phyloP scores from a whole-genome alignment of 257 asterid genomes.

The Fraxinus quadrangulata region DNA sequence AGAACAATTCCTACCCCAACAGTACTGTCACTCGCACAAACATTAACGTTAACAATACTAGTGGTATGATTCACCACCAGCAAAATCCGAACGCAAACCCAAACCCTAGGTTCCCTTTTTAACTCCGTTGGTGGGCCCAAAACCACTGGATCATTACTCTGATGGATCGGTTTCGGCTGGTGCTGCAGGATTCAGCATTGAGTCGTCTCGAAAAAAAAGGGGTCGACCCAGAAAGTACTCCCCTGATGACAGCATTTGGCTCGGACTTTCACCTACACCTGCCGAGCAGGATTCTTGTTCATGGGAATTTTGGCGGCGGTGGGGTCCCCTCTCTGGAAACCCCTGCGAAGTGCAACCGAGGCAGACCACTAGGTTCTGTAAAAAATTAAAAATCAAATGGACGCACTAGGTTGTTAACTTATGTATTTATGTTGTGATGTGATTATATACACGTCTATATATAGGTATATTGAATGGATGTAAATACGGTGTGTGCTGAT shows the following conservation, averaged over 20 bases:
- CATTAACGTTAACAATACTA: slow-evolving; percentile 35
- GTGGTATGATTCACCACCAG: slow-evolving; percentile 28
- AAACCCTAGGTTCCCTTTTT: slow-evolving; percentile 54
- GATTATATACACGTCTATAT: background rate
- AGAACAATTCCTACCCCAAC: slow-evolving; percentile 48
- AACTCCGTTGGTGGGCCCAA: slow-evolving; percentile 44
- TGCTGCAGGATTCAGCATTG: slow-evolving; percentile 50
- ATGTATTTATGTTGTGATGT: background rate
- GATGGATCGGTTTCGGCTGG: slow-evolving; percentile 55
- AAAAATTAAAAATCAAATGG: slow-evolving; percentile 49
- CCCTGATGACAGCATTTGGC: slow-evolving; percentile 71
- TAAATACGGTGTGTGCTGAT: background rate
- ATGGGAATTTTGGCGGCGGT: slow-evolving; percentile 34
- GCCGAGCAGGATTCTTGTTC: slow-evolving; percentile 42
- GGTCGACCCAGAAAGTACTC: slow-evolving; percentile 88
- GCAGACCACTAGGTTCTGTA: slow-evolving; percentile 57
- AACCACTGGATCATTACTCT: slow-evolving; percentile 46
- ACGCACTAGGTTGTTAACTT: slow-evolving; percentile 41
- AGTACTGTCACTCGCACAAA: slow-evolving; percentile 30
- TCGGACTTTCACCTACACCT: slow-evolving; percentile 69
- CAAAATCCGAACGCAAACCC: slow-evolving; percentile 19
- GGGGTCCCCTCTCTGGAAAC: slow-evolving; percentile 39
- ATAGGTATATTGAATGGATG: background rate
- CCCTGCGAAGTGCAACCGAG: slow-evolving; percentile 42
- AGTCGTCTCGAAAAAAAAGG: slow-evolving; percentile 70